Evolutionary conservation across 192 early-diverging fungal genomes (phyloP), one percentile per base, ranked within the genome.

Genomic region (Diversispora eburnea): DNA sequence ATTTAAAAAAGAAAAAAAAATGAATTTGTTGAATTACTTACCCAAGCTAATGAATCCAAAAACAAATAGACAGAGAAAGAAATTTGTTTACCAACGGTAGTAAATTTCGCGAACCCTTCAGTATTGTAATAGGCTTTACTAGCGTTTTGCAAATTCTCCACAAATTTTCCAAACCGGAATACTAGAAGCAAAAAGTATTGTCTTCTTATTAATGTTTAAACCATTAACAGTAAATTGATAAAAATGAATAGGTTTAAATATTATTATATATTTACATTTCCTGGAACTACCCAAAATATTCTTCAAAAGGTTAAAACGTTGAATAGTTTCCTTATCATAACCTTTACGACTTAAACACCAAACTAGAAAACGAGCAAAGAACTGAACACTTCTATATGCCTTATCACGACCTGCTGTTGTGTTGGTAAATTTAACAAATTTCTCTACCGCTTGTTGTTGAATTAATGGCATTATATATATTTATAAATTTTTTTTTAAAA

Each of bases 341-440:
- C 82, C 87, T 42, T 84, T 74, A 62, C 84, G 80, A 54, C 80
- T 69, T 65, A 91, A 65, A 72, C 87, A 85, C 85, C 88, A 93
- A 46, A 83, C 86, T 45, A 91, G 80, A 76, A 95, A 93, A 17
- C 93, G 92, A 9, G 91, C 83, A 77, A 93, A 89, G 84, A 94
- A 95, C 79, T 98, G 96, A 25, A 93, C 85, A 60, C 91, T 83
- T 74, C 94, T 88, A 77, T 89, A 89, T n/a, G 84, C 72, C 74
- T 92, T 91, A 76, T 93, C 92, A 71, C 92, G 90, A 42, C 91
- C 92, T 17, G 82, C 80, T 20, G 89, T 88, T 33, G 85, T 89
- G 74, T 75, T 79, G 13, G 87, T 79, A 79, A 79, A 92, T 67
- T 85, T 82, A 22, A 91, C 56, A 68, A 76, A 77, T 20, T 70